Evolutionary conservation across 768 basidiomycete species (phyloP).

Genomic region (Suillus bovinus): DNA sequence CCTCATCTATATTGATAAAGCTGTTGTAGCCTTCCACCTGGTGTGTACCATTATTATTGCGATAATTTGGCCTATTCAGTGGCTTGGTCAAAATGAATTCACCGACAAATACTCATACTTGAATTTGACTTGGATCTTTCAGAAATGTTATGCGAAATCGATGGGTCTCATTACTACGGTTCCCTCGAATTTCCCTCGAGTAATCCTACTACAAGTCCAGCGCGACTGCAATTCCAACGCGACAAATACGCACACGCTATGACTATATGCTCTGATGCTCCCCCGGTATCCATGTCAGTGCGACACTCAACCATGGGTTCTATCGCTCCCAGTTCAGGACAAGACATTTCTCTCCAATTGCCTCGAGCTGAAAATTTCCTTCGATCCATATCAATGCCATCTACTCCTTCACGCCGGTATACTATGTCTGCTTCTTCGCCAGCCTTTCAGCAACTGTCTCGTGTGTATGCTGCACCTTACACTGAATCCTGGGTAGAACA

Average conservation of each 20-base stretch:
- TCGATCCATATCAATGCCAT: constrained; percentile 7
- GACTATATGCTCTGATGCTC: not conserved
- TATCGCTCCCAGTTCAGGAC: not conserved
- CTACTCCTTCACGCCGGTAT: constrained; percentile 14
- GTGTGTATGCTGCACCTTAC: constrained; percentile 1
- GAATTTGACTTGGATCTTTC: not conserved
- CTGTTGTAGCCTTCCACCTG: not conserved
- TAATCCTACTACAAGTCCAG: not conserved
- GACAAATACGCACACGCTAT: not conserved
- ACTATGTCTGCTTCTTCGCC: not conserved
- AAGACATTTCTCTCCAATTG: not conserved
- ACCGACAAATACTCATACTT: not conserved
- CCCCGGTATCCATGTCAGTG: not conserved
- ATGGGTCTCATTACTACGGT: not conserved
- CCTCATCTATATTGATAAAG: not conserved
- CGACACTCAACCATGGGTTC: not conserved
- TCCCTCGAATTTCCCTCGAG: not conserved
- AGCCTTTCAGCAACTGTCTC: not conserved
- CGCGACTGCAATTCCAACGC: not conserved
- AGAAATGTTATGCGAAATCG: not conserved
- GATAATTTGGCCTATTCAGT: not conserved
- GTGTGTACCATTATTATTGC: not conserved
- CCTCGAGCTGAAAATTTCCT: not conserved
- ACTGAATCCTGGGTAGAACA: constrained; percentile 8
- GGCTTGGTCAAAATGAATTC: not conserved